phyloP scores from a whole-genome alignment of 192 early-diverging fungal genomes.

The Backusella mclennaniae region DNA sequence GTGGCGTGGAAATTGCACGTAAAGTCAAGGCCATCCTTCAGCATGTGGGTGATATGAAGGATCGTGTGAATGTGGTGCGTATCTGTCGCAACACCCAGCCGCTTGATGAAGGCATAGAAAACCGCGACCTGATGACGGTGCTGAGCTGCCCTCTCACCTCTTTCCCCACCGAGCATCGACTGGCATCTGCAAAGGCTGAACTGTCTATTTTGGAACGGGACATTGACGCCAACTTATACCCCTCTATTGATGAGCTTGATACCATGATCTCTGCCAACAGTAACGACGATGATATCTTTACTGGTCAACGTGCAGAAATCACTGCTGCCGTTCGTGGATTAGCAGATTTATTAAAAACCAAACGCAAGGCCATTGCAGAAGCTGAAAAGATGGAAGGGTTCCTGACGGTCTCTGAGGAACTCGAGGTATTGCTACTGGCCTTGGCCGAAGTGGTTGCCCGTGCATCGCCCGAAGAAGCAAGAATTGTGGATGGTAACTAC shows the following conservation, averaged over 20 bases:
- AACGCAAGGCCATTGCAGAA: constrained; percentile 34
- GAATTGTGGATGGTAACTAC: constrained; percentile 12
- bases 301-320: constrained; percentile 38
- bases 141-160: constrained; percentile 25
- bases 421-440: constrained; percentile 38
- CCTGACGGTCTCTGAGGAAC: constrained; percentile 38
- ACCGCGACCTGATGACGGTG: constrained; percentile 17
- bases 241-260: constrained; percentile 35
- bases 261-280: constrained; percentile 15
- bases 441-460: constrained; percentile 37
- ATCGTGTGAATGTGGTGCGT: constrained; percentile 7
- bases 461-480: constrained; percentile 17
- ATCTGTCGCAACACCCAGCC: constrained; percentile 7
- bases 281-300: constrained; percentile 24
- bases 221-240: constrained; percentile 29
- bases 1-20: constrained; percentile 23
- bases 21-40: constrained; percentile 29
- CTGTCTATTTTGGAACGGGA: constrained; percentile 30
- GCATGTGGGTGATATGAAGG: constrained; percentile 28
- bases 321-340: constrained; percentile 33
- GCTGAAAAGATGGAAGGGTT: constrained; percentile 39
- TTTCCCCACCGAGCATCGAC: constrained; percentile 28
- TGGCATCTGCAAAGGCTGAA: constrained; percentile 23
- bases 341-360: constrained; percentile 35
- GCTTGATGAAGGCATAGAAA: constrained; percentile 5